A percentile compares a stretch with the other conserved stretches of the same genome.
phyloP scores from a whole-genome alignment of 2,329 filamentous ascomycete species.

The Aspergillus candidus region DNA sequence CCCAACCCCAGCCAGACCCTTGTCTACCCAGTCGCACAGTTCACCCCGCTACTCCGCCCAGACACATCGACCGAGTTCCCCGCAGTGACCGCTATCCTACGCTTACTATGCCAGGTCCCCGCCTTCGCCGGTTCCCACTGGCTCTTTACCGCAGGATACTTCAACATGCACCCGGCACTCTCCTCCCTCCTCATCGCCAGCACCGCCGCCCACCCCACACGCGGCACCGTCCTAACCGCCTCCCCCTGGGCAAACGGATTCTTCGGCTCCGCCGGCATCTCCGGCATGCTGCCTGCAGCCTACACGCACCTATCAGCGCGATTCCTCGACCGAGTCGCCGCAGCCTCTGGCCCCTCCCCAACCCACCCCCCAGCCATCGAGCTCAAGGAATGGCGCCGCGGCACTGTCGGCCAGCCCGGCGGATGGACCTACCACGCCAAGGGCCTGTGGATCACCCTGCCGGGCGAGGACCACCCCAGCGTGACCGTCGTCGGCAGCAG shows the following conservation, averaged over 20 bases:
- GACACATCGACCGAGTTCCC: constrained; percentile 86
- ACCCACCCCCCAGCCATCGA: constrained; percentile 46
- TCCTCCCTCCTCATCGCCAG: constrained; percentile 73
- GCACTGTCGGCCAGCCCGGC: constrained; percentile 69
- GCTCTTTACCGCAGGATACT: constrained; percentile 98
- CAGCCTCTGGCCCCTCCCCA: constrained; percentile 45
- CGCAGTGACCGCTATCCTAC: constrained; percentile 68
- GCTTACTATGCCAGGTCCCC: constrained; percentile 55
- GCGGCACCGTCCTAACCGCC: constrained; percentile 82
- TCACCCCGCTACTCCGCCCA: constrained; percentile 74
- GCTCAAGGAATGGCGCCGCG: constrained; percentile 81
- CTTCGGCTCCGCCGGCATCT: constrained; percentile 79
- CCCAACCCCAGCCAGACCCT: constrained; percentile 53
- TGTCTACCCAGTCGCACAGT: constrained; percentile 80
- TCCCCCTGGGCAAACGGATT: constrained; percentile 94
- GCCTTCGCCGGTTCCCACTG: constrained; percentile 66
- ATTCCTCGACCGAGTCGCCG: constrained; percentile 62
- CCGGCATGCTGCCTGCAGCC: constrained; percentile 81
- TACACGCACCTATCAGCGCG: constrained; percentile 82
- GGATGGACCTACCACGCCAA: constrained; percentile 99
- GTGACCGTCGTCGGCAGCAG: constrained; percentile 83
- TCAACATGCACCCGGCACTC: constrained; percentile 86
- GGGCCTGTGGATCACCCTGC: constrained; percentile 76
- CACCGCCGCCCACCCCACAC: constrained; percentile 39
- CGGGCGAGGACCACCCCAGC: constrained; percentile 57